Base-by-base conservation (phyloP, 2,329 filamentous ascomycete species). In the Emergomyces pasteurianus region DNA sequence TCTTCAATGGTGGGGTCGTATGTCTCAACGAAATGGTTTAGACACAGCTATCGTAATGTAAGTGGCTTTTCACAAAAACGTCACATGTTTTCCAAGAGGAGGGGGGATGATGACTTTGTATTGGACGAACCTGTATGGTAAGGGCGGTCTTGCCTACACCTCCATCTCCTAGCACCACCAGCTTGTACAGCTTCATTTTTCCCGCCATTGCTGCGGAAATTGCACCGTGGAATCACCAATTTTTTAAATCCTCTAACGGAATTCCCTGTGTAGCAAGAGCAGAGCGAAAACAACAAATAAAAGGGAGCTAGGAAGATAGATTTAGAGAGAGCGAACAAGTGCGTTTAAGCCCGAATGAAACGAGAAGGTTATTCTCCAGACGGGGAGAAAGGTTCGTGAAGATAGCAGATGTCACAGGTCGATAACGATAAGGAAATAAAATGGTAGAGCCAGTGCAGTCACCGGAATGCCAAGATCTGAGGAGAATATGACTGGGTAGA, bases 11-110 rank as follows among this genome's bases (percentile, higher is more conserved):
- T 86, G 54, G 84, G 84, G 71, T 86, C 84, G 71, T 86, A 86
- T 54, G 91, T 96, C 79, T 97, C 92, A 70, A 97, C 92, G 74
- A 99, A 99, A 77, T 99, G 94, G 77, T 97, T 95, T 72, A 97
- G 79, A 75, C 94, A 97, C 70, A 99, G 82, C 86, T 99, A 70
- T 50, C n/a, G 31, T 38, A 49, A n/a, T 49, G 43, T 58, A 58
- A 65, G 63, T 58, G 49, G 50, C 40, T 43, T 60, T n/a, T 56
- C 46, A 38, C 18, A 60, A 52, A 54, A 58, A 43, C 40, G 54
- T 50, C 47, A 50, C 16, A 23, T 31, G 16, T 6, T 14, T 50
- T 31, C 4, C 16, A 42, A 12, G 10, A 8, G 36, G 14, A 38
- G 21, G 21, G 16, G 61, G 50, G n/a, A n/a, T n/a, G n/a, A 56